A percentile compares a stretch with the other conserved stretches of the same genome.
Conservation (phyloP, 768 basidiomycete species). For the Xanthoconium stramineum region DNA sequence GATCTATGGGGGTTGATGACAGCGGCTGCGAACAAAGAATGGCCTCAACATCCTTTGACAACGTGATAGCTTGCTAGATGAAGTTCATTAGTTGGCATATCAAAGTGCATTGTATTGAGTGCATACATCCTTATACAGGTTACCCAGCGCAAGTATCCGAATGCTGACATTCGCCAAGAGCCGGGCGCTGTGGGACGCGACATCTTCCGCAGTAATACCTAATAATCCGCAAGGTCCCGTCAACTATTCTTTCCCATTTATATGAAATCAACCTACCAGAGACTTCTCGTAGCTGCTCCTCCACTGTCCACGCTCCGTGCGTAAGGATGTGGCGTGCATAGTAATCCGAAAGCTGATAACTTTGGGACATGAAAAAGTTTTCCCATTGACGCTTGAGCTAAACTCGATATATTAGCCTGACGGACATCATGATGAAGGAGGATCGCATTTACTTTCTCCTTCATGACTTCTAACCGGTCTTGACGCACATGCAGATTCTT, state of each 20-base stretch:
- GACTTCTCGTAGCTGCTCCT: conserved; percentile 76
- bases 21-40: conserved; percentile 55
- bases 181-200: conserved; percentile 56
- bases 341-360: conserved; percentile 76
- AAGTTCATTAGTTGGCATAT: not conserved
- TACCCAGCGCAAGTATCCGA: conserved; percentile 77
- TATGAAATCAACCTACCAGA: conserved; percentile 47
- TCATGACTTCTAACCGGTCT: conserved; percentile 77
- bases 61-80: conserved; percentile 67
- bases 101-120: not conserved
- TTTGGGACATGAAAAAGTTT: conserved; percentile 85
- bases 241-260: not conserved
- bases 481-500: conserved; percentile 60
- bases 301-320: conserved; percentile 69
- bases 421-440: not conserved
- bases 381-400: conserved; percentile 76
- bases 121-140: conserved; percentile 78
- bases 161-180: conserved; percentile 66
- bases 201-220: conserved; percentile 73
- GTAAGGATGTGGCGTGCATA: conserved; percentile 69
- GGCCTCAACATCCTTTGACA: conserved; percentile 70
- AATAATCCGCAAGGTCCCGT: not conserved
- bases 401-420: not conserved
- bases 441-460: conserved; percentile 63
- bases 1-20: conserved; percentile 35